Conservation (phyloP, 441 rosid genomes). For the Geranium incanum region DNA sequence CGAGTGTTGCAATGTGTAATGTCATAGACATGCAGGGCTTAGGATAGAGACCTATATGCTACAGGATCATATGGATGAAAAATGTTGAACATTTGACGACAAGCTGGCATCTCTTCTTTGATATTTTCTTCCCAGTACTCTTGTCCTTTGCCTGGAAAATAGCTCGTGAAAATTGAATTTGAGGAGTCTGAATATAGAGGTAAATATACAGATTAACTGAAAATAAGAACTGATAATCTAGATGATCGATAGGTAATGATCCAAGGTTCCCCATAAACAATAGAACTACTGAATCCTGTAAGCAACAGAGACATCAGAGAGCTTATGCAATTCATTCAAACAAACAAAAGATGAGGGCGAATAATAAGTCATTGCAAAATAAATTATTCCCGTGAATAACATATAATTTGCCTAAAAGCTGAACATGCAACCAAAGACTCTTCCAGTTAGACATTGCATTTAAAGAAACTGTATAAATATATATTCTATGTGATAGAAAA, state of each 20-base stretch:
- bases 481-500: neutral
- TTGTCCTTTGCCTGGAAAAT: slow-evolving; percentile 60
- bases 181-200: neutral
- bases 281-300: slow-evolving; percentile 7
- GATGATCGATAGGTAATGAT: neutral
- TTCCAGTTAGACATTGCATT: neutral
- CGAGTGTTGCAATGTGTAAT: neutral
- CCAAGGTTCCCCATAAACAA: neutral
- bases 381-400: neutral
- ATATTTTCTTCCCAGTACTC: slow-evolving; percentile 83
- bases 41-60: slow-evolving; percentile 72
- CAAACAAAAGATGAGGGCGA: neutral
- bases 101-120: slow-evolving; percentile 89
- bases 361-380: slow-evolving; percentile 1
- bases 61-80: slow-evolving; percentile 98
- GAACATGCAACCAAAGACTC: neutral
- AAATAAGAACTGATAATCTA: neutral
- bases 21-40: neutral
- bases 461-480: neutral
- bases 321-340: neutral
- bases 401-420: neutral
- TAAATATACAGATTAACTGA: neutral
- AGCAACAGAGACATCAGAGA: neutral
- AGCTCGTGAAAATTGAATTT: neutral
- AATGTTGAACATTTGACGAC: slow-evolving; percentile 92